Evolutionary conservation across 2,329 filamentous ascomycete species (phyloP).

Genomic region (Xylaria digitata): DNA sequence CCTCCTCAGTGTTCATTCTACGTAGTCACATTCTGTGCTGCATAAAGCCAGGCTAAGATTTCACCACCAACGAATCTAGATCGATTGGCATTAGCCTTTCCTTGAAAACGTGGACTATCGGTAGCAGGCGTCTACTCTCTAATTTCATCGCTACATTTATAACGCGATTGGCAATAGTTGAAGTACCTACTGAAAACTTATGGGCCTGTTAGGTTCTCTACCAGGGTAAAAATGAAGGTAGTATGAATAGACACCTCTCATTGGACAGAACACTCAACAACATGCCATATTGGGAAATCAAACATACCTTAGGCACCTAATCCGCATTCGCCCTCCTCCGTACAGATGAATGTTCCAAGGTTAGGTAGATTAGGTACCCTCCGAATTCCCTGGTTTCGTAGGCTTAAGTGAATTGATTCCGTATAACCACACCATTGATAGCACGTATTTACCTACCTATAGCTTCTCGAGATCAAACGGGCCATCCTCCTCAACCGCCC

Average conservation of each 20-base stretch:
- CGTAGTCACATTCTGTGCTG: no score
- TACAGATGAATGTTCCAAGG: not conserved
- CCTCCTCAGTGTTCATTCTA: conserved; percentile 2
- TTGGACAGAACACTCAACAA: not conserved
- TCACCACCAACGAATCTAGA: no score
- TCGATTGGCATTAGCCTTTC: no score
- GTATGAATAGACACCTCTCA: not conserved
- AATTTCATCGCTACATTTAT: not conserved
- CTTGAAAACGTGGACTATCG: no score
- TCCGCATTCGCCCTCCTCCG: not conserved
- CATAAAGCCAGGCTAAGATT: no score
- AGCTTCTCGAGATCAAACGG: conserved; percentile 49
- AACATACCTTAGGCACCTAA: not conserved
- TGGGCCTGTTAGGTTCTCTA: no score
- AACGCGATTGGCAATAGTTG: not conserved
- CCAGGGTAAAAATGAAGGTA: not conserved
- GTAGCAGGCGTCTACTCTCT: not conserved
- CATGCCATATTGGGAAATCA: conserved; percentile 9
- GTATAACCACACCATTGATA: not conserved
- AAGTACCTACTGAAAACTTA: no score
- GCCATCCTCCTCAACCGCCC: conserved; percentile 48
- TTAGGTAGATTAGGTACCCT: no score
- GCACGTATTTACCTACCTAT: conserved; percentile 25
- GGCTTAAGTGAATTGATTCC: no score
- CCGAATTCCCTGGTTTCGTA: no score